phyloP scores from a whole-genome alignment of 2,329 filamentous ascomycete genomes.

The Xylariaceae sp. region DNA sequence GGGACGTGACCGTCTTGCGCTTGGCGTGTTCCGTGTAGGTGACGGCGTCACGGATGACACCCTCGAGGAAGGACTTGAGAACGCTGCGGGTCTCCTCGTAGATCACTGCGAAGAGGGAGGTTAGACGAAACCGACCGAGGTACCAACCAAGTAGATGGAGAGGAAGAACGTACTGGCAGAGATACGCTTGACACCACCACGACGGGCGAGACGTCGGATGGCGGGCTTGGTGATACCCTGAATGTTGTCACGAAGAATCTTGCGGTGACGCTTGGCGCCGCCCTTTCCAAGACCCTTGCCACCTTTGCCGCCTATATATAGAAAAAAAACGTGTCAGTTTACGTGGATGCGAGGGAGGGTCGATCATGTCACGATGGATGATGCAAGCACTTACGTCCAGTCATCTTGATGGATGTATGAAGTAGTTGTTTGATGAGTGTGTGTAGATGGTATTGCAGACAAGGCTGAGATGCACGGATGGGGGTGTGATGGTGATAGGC shows the following conservation, averaged over 20 bases:
- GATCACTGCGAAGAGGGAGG: slow-evolving; percentile 51
- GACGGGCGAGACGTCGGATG: slow-evolving; percentile 95
- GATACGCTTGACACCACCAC: slow-evolving; percentile 99
- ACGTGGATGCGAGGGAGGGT: no score
- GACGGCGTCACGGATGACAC: slow-evolving; percentile 73
- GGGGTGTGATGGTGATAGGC: slow-evolving; percentile 9
- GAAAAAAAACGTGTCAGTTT: not conserved
- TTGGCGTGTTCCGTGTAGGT: slow-evolving; percentile 81
- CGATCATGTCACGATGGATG: no score
- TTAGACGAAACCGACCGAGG: not conserved
- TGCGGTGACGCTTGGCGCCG: slow-evolving; percentile 96
- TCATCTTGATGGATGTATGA: slow-evolving; percentile 26
- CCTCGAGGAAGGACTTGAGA: slow-evolving; percentile 78
- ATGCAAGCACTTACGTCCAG: slow-evolving; percentile 31
- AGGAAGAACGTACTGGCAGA: slow-evolving; percentile 67
- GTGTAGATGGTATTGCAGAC: slow-evolving; percentile 13
- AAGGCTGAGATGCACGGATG: slow-evolving; percentile 21
- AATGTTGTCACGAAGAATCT: slow-evolving; percentile 99
- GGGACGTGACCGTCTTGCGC: slow-evolving; percentile 65
- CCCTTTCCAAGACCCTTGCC: slow-evolving; percentile 98
- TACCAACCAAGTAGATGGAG: not conserved
- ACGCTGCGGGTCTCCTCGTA: slow-evolving; percentile 80
- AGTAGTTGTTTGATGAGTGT: slow-evolving; percentile 8
- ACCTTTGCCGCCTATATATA: slow-evolving; percentile 75
- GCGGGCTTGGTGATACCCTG: slow-evolving; percentile 99